Percentiles rank a stretch among this genome's conserved stretches.
phyloP scores from a whole-genome alignment of 1,139 yeast genomes.

The Kurtzmaniella quercitrusa region DNA sequence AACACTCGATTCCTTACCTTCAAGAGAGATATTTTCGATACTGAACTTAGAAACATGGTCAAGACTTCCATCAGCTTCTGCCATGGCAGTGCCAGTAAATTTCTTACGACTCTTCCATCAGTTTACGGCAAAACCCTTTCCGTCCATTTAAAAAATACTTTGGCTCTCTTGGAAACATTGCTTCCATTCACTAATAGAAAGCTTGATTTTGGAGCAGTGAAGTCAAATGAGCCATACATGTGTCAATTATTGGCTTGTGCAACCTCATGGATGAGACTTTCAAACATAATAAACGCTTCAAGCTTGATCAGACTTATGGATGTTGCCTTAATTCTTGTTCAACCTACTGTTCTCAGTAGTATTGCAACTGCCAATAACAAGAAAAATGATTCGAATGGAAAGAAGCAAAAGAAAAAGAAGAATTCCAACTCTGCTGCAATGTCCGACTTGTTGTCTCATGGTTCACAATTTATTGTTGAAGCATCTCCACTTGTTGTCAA shows the following conservation, averaged over 20 bases:
- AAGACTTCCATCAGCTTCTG: conserved; percentile 36
- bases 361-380: neutral
- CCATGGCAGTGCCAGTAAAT: conserved; percentile 40
- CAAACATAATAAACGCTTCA: conserved; percentile 35
- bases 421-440: conserved; percentile 44
- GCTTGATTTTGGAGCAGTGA: conserved; percentile 27
- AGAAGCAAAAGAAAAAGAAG: conserved; percentile 32
- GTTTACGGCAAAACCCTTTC: conserved; percentile 43
- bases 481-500: conserved; percentile 35
- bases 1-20: conserved; percentile 52
- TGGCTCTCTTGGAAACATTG: conserved; percentile 51
- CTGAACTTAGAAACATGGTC: conserved; percentile 37
- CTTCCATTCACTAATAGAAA: conserved; percentile 45
- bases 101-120: conserved; percentile 36
- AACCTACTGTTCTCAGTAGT: conserved; percentile 27
- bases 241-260: conserved; percentile 27
- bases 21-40: conserved; percentile 55
- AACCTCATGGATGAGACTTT: conserved; percentile 25
- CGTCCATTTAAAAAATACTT: conserved; percentile 45
- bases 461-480: conserved; percentile 48
- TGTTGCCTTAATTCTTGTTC: conserved; percentile 40
- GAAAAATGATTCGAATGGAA: neutral
- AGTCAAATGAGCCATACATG: conserved; percentile 29
- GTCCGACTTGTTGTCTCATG: conserved; percentile 70
- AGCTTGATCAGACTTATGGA: conserved; percentile 43